Evolutionary conservation across 1,139 yeast genomes (phyloP).

Genomic region (Nadsonia starkeyi-henricii): DNA sequence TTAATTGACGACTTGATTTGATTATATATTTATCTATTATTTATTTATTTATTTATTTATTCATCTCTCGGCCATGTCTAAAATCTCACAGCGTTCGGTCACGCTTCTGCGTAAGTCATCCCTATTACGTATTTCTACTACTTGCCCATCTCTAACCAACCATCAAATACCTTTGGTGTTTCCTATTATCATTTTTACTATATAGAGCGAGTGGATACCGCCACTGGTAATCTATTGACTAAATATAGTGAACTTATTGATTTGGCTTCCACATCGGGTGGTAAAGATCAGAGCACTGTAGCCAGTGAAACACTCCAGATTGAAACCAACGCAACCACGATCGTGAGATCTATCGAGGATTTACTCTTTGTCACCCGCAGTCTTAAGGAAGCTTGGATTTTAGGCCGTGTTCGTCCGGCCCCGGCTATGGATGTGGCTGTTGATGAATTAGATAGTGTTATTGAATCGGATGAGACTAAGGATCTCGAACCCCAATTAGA

Average conservation of each 20-base stretch:
- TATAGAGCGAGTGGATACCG: conserved; percentile 23
- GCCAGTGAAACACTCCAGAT: conserved; percentile 24
- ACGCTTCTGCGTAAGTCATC: neutral
- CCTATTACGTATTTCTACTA: neutral
- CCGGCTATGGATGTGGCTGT: neutral
- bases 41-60: neutral
- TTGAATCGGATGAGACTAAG: neutral
- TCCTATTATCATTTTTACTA: neutral
- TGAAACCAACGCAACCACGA: conserved; percentile 22
- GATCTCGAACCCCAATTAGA: neutral
- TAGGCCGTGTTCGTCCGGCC: conserved; percentile 25
- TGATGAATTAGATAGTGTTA: neutral
- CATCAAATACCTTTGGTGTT: too few species aligned
- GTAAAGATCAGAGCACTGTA: conserved; percentile 18
- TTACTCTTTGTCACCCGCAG: conserved; percentile 26
- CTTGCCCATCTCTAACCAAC: too few species aligned
- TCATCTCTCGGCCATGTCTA: neutral
- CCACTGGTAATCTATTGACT: conserved; percentile 18
- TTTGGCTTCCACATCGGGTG: conserved; percentile 18
- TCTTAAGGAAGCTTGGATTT: conserved; percentile 29
- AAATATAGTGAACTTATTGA: conserved; percentile 19
- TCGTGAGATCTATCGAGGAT: conserved; percentile 28
- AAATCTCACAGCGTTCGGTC: neutral
- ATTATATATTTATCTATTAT: too few species aligned
- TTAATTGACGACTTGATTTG: too few species aligned